phyloP scores from a whole-genome alignment of 1,139 yeast genomes.

The Entelexis sorbosivorans region DNA sequence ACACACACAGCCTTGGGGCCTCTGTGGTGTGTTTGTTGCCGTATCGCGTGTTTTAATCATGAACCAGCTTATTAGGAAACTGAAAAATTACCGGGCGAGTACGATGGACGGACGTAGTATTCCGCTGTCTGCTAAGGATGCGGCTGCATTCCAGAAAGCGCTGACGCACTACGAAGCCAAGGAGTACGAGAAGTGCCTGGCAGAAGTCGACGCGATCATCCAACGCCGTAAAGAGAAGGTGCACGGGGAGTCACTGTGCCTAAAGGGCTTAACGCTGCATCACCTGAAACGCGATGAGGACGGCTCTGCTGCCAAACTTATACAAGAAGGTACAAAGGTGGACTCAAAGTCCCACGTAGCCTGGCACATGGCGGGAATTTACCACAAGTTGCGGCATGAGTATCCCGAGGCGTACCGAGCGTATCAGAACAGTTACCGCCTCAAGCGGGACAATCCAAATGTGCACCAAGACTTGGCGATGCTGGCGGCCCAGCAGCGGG shows the following conservation, averaged over 20 bases:
- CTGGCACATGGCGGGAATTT: constrained; percentile 78
- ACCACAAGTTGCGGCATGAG: constrained; percentile 57
- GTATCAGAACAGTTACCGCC: constrained; percentile 64
- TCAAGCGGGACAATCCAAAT: constrained; percentile 69
- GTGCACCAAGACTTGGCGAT: constrained; percentile 73
- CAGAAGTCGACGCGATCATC: constrained; percentile 60
- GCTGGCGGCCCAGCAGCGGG: constrained; percentile 70
- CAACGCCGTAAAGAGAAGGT: constrained; percentile 50
- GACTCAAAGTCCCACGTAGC: constrained; percentile 53
- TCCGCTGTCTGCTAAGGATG: constrained; percentile 19
- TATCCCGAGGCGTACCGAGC: constrained; percentile 72
- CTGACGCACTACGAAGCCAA: constrained; percentile 70
- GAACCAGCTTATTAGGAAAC: constrained; percentile 1
- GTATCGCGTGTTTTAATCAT: neutral
- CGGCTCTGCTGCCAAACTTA: constrained; percentile 51
- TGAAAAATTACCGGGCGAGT: constrained; percentile 2
- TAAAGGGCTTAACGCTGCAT: constrained; percentile 65
- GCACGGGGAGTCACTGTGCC: constrained; percentile 72
- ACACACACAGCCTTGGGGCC: too few species aligned
- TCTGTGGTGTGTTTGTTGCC: neutral
- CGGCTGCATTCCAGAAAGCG: constrained; percentile 53
- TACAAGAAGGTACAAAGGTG: constrained; percentile 50
- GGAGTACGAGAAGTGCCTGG: constrained; percentile 78
- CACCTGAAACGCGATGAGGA: constrained; percentile 37
- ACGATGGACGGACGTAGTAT: constrained; percentile 18